phyloP scores from a whole-genome alignment of 495 filamentous ascomycete species.

The Hamigera avellanea region DNA sequence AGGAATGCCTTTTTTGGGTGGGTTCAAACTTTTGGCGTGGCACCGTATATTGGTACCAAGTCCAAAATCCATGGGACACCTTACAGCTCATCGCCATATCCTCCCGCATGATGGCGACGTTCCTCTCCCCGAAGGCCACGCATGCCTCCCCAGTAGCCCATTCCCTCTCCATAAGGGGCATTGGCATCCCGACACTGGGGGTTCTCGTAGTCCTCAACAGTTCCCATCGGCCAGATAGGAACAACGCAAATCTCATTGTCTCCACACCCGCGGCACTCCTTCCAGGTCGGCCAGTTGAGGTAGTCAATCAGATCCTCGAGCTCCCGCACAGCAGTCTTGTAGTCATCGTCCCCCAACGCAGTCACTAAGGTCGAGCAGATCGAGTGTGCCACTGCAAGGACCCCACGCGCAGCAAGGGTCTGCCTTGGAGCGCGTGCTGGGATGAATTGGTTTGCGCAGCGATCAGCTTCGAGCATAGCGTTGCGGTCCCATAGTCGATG shows the following conservation, averaged over 20 bases:
- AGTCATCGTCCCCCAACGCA: slow-evolving; percentile 17
- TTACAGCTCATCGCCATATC: too few species aligned
- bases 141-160: slow-evolving; percentile 30
- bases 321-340: slow-evolving; percentile 11
- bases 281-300: slow-evolving; percentile 52
- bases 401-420: slow-evolving; percentile 23
- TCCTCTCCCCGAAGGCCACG: too few species aligned
- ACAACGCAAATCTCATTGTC: slow-evolving; percentile 53
- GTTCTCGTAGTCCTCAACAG: slow-evolving; percentile 36
- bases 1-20: too few species aligned
- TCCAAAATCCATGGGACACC: too few species aligned
- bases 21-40: too few species aligned
- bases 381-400: slow-evolving; percentile 31
- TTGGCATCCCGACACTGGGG: slow-evolving; percentile 34
- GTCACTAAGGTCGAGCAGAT: slow-evolving; percentile 41
- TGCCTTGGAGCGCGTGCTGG: slow-evolving; percentile 6
- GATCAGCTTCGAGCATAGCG: slow-evolving; percentile 19
- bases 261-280: slow-evolving; percentile 42
- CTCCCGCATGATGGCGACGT: too few species aligned
- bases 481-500: slow-evolving; percentile 36
- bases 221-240: slow-evolving; percentile 55
- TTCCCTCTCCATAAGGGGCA: slow-evolving; percentile 13
- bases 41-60: too few species aligned
- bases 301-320: slow-evolving; percentile 33
- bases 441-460: slow-evolving; percentile 41